phyloP scores from a whole-genome alignment of 208 protist genomes.

The Acanthamoeba healyi region DNA sequence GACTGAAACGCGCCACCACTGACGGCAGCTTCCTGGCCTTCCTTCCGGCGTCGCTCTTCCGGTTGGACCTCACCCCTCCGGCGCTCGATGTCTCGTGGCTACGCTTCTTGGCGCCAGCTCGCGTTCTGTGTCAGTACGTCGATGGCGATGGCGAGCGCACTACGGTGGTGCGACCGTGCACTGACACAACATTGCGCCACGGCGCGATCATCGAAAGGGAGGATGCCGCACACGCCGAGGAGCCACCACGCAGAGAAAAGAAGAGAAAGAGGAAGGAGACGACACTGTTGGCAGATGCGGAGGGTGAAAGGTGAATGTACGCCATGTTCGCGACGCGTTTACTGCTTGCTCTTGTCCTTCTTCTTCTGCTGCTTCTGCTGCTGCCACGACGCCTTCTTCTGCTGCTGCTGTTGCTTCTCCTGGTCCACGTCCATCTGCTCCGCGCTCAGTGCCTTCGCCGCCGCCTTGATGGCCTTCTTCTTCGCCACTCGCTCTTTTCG shows the following conservation, averaged over 20 bases:
- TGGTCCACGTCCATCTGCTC: constrained; percentile 45
- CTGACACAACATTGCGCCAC: neutral
- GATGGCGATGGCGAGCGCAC: neutral
- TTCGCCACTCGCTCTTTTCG: constrained; percentile 55
- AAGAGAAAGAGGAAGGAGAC: neutral
- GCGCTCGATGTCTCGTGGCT: neutral
- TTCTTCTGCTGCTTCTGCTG: constrained; percentile 12
- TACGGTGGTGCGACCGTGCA: neutral
- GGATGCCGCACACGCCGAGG: neutral
- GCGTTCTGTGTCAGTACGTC: neutral
- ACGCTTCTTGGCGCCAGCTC: neutral
- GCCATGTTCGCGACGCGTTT: neutral
- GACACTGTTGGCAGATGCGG: neutral
- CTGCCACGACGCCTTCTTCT: neutral
- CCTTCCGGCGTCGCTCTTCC: neutral
- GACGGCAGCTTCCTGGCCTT: neutral
- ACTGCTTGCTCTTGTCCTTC: constrained; percentile 39
- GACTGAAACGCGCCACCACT: neutral
- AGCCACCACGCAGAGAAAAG: neutral
- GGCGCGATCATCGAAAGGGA: too few species aligned
- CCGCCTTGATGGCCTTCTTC: constrained; percentile 59
- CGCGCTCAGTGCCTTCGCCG: constrained; percentile 15
- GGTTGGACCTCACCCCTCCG: neutral
- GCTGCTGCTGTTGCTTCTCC: constrained; percentile 23
- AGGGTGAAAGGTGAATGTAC: neutral